These are phyloP conservation scores for Diplodia seriata DNA, from an alignment of 2,329 filamentous ascomycete genomes.

Conservation along the genomic window DNA sequence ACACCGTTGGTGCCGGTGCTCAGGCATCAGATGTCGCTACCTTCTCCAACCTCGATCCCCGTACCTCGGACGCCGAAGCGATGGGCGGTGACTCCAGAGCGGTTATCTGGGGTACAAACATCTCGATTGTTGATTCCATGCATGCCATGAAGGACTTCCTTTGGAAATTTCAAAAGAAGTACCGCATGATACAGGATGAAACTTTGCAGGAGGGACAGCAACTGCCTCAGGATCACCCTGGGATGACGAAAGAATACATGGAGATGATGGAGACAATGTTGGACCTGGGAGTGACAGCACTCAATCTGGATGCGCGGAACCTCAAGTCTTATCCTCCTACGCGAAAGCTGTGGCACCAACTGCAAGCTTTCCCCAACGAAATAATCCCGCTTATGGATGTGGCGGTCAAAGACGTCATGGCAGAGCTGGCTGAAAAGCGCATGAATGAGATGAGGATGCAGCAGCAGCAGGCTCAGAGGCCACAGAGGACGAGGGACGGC, in stretches of 20 bases:
- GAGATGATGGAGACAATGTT: conserved; percentile 90
- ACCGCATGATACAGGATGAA: conserved; percentile 91
- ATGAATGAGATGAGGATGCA: conserved; percentile 70
- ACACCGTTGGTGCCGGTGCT: conserved; percentile 59
- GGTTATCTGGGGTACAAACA: conserved; percentile 96
- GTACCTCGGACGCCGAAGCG: conserved; percentile 88
- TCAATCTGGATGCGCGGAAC: conserved; percentile 89
- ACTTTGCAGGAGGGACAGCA: conserved; percentile 75
- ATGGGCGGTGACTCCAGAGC: conserved; percentile 82
- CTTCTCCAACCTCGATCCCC: conserved; percentile 74
- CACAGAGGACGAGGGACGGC: conserved; percentile 54
- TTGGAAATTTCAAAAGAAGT: conserved; percentile 89
- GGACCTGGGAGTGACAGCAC: conserved; percentile 78
- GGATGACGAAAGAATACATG: conserved; percentile 81
- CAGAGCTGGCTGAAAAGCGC: conserved; percentile 83
- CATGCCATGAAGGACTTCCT: conserved; percentile 90
- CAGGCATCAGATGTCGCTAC: conserved; percentile 64
- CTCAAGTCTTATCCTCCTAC: conserved; percentile 93
- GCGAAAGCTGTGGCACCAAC: conserved; percentile 91
- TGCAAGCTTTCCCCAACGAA: conserved; percentile 93
- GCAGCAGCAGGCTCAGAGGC: conserved; percentile 57
- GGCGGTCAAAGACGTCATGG: conserved; percentile 88
- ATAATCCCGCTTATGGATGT: conserved; percentile 98
- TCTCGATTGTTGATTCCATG: conserved; percentile 90
- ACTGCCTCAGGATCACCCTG: conserved; percentile 68